Percentiles rank a stretch among this genome's conserved stretches.
Evolutionary conservation across 2,329 filamentous ascomycete genomes (phyloP).

Genomic region (Aspergillus jensenii): DNA sequence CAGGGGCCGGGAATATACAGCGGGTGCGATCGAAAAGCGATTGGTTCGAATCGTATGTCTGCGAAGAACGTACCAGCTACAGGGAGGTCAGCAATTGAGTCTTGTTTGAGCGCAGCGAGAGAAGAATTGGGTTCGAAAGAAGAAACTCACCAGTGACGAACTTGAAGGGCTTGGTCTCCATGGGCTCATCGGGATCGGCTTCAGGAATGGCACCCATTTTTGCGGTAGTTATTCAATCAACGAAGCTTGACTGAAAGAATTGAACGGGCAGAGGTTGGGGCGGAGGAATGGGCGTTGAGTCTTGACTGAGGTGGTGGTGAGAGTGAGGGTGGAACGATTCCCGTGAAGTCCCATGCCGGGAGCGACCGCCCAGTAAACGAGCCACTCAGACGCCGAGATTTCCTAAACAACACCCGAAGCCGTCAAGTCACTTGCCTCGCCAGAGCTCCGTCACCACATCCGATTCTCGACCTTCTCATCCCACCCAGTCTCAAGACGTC

Average conservation of each 20-base stretch:
- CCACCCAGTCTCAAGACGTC: constrained; percentile 16
- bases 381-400: constrained; percentile 35
- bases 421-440: constrained; percentile 20
- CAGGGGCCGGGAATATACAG: constrained; percentile 6
- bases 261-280: constrained; percentile 19
- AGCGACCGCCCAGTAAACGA: constrained; percentile 41
- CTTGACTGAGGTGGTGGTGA: constrained; percentile 15
- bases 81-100: constrained; percentile 42
- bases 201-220: constrained; percentile 78
- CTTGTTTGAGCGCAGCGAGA: constrained; percentile 26
- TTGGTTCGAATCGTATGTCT: constrained; percentile 14
- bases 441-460: constrained; percentile 25
- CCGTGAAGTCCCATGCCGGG: constrained; percentile 36
- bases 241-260: constrained; percentile 14
- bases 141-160: constrained; percentile 88
- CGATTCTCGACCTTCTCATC: constrained; percentile 3
- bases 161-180: constrained; percentile 99
- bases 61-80: constrained; percentile 49
- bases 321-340: constrained; percentile 27
- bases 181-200: constrained; percentile 67
- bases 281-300: constrained; percentile 16
- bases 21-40: constrained; percentile 10
- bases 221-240: constrained; percentile 37
- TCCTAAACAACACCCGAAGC: constrained; percentile 33
- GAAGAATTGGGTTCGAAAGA: constrained; percentile 14